Conservation (phyloP, 495 filamentous ascomycete genomes). For the Penicillium coffeae region DNA sequence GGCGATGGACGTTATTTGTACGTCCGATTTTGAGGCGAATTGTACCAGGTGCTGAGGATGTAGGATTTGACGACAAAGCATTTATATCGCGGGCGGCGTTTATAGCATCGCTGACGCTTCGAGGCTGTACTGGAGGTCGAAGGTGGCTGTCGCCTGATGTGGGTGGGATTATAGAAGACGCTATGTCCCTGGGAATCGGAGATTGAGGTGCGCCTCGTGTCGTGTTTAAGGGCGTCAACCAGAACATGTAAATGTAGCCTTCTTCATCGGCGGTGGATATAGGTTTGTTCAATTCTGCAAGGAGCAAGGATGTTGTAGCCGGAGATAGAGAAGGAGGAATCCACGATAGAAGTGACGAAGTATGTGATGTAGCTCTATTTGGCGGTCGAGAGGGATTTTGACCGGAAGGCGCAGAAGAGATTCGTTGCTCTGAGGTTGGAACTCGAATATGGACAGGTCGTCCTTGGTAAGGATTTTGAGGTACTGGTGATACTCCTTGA, state of each 20-base stretch:
- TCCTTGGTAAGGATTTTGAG: conserved; percentile 12
- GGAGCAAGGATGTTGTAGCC: conserved; percentile 59
- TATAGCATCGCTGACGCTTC: conserved; percentile 65
- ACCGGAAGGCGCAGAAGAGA: conserved; percentile 9
- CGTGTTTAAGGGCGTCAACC: conserved; percentile 62
- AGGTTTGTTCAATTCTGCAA: conserved; percentile 78
- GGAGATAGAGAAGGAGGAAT: conserved; percentile 63
- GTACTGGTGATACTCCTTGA: conserved; percentile 10
- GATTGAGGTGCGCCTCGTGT: conserved; percentile 20
- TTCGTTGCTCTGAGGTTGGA: conserved; percentile 9
- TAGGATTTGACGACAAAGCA: conserved; percentile 31
- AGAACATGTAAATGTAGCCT: conserved; percentile 98
- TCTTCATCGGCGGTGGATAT: conserved; percentile 73
- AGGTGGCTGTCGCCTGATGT: conserved; percentile 12
- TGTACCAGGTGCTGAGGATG: conserved; percentile 31
- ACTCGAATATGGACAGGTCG: conserved; percentile 5
- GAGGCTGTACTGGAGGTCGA: conserved; percentile 38
- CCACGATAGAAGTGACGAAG: conserved; percentile 52
- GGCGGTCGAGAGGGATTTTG: conserved; percentile 10
- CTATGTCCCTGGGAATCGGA: conserved; percentile 54
- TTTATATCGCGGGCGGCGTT: conserved; percentile 49
- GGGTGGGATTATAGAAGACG: conserved; percentile 53
- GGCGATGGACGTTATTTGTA: conserved; percentile 82
- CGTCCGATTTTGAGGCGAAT: conserved; percentile 91
- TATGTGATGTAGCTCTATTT: conserved; percentile 32